Conservation (phyloP, 2,329 filamentous ascomycete genomes). For the Hypoxylon sp. region DNA sequence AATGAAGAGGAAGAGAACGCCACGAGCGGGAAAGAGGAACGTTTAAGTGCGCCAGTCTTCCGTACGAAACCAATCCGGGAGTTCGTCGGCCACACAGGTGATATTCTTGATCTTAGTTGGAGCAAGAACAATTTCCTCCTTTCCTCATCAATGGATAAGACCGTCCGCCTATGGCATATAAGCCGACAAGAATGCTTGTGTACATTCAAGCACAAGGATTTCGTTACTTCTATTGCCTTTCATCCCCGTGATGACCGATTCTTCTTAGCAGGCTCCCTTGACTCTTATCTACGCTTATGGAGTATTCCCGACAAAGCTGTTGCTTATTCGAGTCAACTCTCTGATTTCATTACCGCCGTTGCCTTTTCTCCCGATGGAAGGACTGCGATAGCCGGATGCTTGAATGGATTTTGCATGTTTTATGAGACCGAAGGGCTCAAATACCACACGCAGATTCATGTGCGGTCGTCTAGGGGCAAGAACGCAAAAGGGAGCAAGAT, state of each 20-base stretch:
- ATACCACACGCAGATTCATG: constrained; percentile 86
- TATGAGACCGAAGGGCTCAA: constrained; percentile 94
- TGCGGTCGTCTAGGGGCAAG: constrained; percentile 91
- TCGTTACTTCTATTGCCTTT: constrained; percentile 94
- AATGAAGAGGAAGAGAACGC: constrained; percentile 78
- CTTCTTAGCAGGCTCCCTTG: constrained; percentile 93
- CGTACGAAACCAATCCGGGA: constrained; percentile 82
- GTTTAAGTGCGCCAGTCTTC: constrained; percentile 92
- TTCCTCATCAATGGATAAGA: constrained; percentile 98
- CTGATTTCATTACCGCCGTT: constrained; percentile 94
- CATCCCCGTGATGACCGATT: constrained; percentile 96
- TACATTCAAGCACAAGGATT: constrained; percentile 94
- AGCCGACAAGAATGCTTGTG: constrained; percentile 88
- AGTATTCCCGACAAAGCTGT: constrained; percentile 97
- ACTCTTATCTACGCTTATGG: constrained; percentile 91
- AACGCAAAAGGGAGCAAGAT: constrained; percentile 98
- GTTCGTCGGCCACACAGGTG: constrained; percentile 86
- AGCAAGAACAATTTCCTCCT: constrained; percentile 99
- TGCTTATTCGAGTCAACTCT: constrained; percentile 81
- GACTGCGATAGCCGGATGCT: constrained; percentile 87
- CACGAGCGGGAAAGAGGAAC: constrained; percentile 66
- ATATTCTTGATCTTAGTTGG: constrained; percentile 94
- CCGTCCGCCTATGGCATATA: constrained; percentile 93
- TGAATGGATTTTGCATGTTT: constrained; percentile 88
- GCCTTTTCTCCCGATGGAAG: constrained; percentile 94